A percentile compares a stretch with the other conserved stretches of the same genome.
Conservation (phyloP, 2,329 filamentous ascomycete genomes). For the Talaromyces sp. region DNA sequence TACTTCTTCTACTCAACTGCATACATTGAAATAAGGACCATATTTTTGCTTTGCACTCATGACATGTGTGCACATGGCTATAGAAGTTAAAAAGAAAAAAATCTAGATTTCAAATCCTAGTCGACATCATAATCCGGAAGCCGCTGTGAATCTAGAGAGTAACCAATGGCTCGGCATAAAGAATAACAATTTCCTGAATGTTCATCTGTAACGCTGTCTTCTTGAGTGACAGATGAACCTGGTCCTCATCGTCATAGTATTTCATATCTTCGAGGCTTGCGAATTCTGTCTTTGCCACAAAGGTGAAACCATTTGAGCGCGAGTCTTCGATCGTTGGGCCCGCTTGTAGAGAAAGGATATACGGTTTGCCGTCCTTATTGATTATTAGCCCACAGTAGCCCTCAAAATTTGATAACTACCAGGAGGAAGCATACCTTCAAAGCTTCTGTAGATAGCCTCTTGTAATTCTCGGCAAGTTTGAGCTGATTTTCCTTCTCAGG, state of each 20-base stretch:
- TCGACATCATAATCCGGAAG: not conserved
- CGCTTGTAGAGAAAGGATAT: slow-evolving; percentile 62
- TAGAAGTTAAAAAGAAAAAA: not conserved
- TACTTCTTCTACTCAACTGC: not conserved
- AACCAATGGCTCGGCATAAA: slow-evolving; percentile 34
- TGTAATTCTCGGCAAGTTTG: slow-evolving; percentile 12
- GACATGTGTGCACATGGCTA: not conserved
- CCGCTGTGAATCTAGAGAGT: not conserved
- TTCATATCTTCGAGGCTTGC: slow-evolving; percentile 66
- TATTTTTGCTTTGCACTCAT: too few relatives aligned
- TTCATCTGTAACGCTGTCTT: slow-evolving; percentile 31
- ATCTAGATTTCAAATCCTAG: not conserved
- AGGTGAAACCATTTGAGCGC: slow-evolving; percentile 64
- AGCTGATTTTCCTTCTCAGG: slow-evolving; percentile 9
- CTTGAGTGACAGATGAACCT: slow-evolving; percentile 53
- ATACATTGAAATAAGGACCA: not conserved
- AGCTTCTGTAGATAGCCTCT: slow-evolving; percentile 7
- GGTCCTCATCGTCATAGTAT: slow-evolving; percentile 64
- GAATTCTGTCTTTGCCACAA: slow-evolving; percentile 64
- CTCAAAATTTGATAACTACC: too few relatives aligned
- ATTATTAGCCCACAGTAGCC: not conserved
- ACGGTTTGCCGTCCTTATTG: slow-evolving; percentile 65
- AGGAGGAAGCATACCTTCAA: not conserved
- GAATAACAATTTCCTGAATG: slow-evolving; percentile 35
- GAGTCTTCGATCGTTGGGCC: slow-evolving; percentile 57